Conservation (phyloP, 345 rosid genomes). For the Euphorbia peplus region DNA sequence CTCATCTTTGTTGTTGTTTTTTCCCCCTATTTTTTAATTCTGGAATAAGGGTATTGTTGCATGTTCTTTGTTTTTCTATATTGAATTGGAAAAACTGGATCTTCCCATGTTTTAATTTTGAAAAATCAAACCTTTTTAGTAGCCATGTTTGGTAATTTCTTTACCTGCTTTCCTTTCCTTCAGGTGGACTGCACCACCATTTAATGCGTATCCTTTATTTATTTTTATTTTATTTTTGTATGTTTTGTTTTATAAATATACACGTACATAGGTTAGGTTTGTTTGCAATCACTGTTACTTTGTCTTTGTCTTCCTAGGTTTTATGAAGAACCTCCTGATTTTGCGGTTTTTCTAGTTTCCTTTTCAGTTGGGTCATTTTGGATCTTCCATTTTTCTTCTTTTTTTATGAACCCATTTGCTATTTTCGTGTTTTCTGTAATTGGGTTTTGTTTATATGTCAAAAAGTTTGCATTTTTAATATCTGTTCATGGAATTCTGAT, state of each 20-base stretch:
- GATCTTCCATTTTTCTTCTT: not conserved
- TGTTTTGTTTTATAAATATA: not conserved
- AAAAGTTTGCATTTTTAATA: not conserved
- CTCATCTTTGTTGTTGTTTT: too few species aligned
- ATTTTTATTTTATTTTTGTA: not conserved
- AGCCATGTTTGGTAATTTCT: too few species aligned
- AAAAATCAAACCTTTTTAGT: too few species aligned
- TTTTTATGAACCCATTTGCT: not conserved
- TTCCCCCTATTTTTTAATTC: too few species aligned
- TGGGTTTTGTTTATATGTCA: not conserved
- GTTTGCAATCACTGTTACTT: not conserved
- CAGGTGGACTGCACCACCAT: not conserved
- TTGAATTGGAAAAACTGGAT: not conserved
- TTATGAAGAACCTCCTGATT: not conserved
- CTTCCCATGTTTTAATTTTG: not conserved
- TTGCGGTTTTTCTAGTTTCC: too few species aligned
- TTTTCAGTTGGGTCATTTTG: slow-evolving; percentile 4
- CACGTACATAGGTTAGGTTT: not conserved
- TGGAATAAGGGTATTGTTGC: not conserved
- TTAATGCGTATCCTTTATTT: not conserved
- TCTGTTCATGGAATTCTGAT: too few species aligned
- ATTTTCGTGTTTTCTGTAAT: not conserved
- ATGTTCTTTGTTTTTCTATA: not conserved
- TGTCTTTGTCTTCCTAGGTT: not conserved
- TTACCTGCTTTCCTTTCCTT: too few species aligned